Conservation (phyloP, 2,329 filamentous ascomycete genomes). For the Talaromyces sp. region DNA sequence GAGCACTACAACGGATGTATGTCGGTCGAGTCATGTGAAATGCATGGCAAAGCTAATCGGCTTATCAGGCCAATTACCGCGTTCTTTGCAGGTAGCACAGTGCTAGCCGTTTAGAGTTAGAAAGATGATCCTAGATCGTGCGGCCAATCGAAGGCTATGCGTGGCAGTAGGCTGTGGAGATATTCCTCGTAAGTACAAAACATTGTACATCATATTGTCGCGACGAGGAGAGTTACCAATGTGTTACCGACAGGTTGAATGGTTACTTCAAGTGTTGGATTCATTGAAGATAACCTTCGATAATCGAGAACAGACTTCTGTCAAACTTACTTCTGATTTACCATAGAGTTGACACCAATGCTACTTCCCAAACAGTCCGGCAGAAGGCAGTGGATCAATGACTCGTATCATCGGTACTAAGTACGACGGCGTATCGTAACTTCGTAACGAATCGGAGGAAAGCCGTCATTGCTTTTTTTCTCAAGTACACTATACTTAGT, state of each 20-base stretch:
- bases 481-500: too few species aligned
- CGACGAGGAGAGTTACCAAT: neutral
- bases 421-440: neutral
- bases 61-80: slow-evolving; percentile 1
- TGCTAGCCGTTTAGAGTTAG: neutral
- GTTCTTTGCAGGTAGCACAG: neutral
- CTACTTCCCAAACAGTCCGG: neutral
- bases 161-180: neutral
- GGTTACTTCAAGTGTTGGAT: neutral
- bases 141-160: neutral
- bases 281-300: neutral
- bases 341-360: neutral
- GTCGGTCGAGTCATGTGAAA: neutral
- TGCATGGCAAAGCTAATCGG: neutral
- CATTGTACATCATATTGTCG: neutral
- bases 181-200: neutral
- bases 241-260: neutral
- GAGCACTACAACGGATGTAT: neutral
- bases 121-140: neutral
- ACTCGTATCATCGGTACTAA: neutral
- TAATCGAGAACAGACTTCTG: neutral
- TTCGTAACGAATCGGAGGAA: slow-evolving; percentile 8
- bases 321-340: neutral
- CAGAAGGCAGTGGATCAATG: neutral
- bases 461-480: slow-evolving; percentile 9